Evolutionary conservation across 2,329 filamentous ascomycete genomes (phyloP).

Genomic region (Fusarium verrucosum): DNA sequence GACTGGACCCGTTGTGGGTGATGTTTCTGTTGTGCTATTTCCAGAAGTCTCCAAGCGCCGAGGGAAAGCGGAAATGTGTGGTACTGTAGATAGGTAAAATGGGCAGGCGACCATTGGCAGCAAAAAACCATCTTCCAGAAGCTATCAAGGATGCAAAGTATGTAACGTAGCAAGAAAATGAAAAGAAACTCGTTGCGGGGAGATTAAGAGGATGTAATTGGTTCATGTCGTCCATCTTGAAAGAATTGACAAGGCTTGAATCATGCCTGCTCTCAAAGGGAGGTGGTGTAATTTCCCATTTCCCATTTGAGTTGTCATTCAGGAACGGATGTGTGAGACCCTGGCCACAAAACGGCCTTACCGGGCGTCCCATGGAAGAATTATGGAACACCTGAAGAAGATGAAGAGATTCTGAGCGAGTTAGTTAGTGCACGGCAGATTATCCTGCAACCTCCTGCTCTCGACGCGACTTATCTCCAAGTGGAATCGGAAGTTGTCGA

Average conservation of each 20-base stretch:
- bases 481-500: slow-evolving; percentile 27
- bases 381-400: slow-evolving; percentile 38
- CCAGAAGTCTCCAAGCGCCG: slow-evolving; percentile 29
- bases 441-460: slow-evolving; percentile 29
- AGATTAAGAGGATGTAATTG: slow-evolving; percentile 34
- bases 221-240: slow-evolving; percentile 40
- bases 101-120: neutral
- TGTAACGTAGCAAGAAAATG: slow-evolving; percentile 30
- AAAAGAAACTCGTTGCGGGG: slow-evolving; percentile 36
- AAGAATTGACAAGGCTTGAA: slow-evolving; percentile 32
- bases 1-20: slow-evolving; percentile 26
- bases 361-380: slow-evolving; percentile 40
- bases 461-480: slow-evolving; percentile 35
- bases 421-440: slow-evolving; percentile 35
- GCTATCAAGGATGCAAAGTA: slow-evolving; percentile 6
- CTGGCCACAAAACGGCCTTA: slow-evolving; percentile 39
- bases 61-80: slow-evolving; percentile 24
- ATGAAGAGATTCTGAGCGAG: slow-evolving; percentile 10
- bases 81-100: slow-evolving; percentile 8
- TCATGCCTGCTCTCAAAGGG: slow-evolving; percentile 27
- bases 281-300: slow-evolving; percentile 44
- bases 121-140: slow-evolving; percentile 23
- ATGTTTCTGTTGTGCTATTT: slow-evolving; percentile 43
- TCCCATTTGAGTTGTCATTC: slow-evolving; percentile 38
- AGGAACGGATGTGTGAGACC: slow-evolving; percentile 30